These are phyloP conservation scores for Phytophthora foliorum DNA, from an alignment of 352 stramenopile species.

Conservation along the genomic window DNA sequence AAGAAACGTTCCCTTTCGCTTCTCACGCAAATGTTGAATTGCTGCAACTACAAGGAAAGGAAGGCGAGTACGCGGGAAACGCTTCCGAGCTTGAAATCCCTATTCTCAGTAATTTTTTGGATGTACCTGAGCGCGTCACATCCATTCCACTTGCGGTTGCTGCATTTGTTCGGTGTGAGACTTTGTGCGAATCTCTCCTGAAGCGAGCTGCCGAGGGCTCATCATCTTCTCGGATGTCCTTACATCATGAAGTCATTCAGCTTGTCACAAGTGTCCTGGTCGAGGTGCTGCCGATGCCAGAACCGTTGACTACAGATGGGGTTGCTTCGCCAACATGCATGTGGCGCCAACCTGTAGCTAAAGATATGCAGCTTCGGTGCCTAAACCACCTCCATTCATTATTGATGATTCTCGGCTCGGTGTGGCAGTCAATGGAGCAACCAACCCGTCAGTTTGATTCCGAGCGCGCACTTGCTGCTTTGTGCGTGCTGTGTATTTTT, in stretches of 20 bases:
- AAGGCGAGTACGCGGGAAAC: conserved; percentile 85
- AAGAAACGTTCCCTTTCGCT: conserved; percentile 53
- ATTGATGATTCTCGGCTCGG: conserved; percentile 82
- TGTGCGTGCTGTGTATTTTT: conserved; percentile 85
- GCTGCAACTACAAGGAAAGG: conserved; percentile 59
- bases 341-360: conserved; percentile 75
- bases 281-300: conserved; percentile 84
- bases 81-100: conserved; percentile 72
- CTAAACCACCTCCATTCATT: conserved; percentile 81
- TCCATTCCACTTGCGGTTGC: conserved; percentile 82
- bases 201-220: conserved; percentile 86
- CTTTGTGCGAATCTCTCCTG: conserved; percentile 83
- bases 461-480: conserved; percentile 77
- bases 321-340: conserved; percentile 52
- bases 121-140: conserved; percentile 84
- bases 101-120: conserved; percentile 82
- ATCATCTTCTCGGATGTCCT: conserved; percentile 89
- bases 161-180: conserved; percentile 81
- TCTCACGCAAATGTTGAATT: conserved; percentile 71
- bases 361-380: conserved; percentile 87
- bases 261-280: conserved; percentile 85
- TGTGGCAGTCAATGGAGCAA: conserved; percentile 92
- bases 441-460: conserved; percentile 90
- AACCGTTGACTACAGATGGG: conserved; percentile 35
- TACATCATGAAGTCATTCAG: conserved; percentile 92